These are phyloP conservation scores for Bipolaris oryzae DNA, from an alignment of 2,329 filamentous ascomycete species.

Conservation along the genomic window DNA sequence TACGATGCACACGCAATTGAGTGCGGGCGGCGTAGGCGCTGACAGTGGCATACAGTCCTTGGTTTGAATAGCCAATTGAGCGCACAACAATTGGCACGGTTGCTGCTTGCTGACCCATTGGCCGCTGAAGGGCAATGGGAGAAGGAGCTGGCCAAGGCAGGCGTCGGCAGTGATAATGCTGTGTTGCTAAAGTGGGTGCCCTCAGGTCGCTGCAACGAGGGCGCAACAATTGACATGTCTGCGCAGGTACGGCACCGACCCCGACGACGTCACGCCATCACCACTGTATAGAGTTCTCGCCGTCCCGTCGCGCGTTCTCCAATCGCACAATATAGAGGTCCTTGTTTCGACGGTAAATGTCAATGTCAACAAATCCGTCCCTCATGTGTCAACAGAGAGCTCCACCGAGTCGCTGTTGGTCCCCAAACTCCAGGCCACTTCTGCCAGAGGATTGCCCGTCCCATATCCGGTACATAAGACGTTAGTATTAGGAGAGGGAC, in stretches of 20 bases:
- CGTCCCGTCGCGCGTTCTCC: slow-evolving; percentile 67
- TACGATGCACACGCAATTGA: slow-evolving; percentile 37
- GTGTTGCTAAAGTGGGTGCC: slow-evolving; percentile 50
- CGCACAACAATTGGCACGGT: slow-evolving; percentile 69
- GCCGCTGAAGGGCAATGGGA: slow-evolving; percentile 53
- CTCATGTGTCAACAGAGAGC: slow-evolving; percentile 42
- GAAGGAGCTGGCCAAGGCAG: slow-evolving; percentile 43
- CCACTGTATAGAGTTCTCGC: slow-evolving; percentile 65
- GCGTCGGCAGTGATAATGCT: slow-evolving; percentile 43
- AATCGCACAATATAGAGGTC: slow-evolving; percentile 69
- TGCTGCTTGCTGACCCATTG: slow-evolving; percentile 59
- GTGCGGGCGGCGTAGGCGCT: slow-evolving; percentile 9
- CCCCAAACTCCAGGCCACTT: slow-evolving; percentile 71
- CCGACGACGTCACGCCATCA: slow-evolving; percentile 53
- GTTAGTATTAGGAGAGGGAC: slow-evolving; percentile 73
- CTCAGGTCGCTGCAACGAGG: neutral
- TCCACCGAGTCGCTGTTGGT: slow-evolving; percentile 73
- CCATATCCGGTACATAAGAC: slow-evolving; percentile 85
- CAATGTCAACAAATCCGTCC: slow-evolving; percentile 44
- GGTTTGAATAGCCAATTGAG: slow-evolving; percentile 58
- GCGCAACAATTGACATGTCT: slow-evolving; percentile 19
- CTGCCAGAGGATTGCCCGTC: slow-evolving; percentile 69
- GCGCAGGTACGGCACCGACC: slow-evolving; percentile 61
- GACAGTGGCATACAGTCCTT: slow-evolving; percentile 51
- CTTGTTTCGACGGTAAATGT: slow-evolving; percentile 60